These are phyloP conservation scores for Aspergillus nomiae DNA, from an alignment of 2,329 filamentous ascomycete genomes.

Conservation along the genomic window DNA sequence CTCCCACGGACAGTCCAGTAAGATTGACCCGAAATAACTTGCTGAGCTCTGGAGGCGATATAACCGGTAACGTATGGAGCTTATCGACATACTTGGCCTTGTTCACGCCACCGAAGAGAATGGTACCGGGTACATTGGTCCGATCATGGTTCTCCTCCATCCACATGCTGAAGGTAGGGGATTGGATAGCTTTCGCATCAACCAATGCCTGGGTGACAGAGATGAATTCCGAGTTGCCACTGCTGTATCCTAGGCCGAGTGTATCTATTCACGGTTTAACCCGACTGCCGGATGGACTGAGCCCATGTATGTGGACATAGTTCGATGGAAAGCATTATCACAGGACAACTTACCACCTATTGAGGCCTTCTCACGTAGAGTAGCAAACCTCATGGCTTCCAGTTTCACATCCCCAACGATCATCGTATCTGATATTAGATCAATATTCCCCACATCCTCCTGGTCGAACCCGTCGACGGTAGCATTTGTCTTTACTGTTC, in stretches of 20 bases:
- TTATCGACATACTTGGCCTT: not conserved
- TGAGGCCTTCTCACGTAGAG: not conserved
- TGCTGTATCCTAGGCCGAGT: not conserved
- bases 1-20: not conserved
- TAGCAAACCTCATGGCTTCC: not conserved
- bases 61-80: not conserved
- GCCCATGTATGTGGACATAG: not conserved
- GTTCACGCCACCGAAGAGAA: not conserved
- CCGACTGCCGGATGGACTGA: not conserved
- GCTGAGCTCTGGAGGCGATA: not conserved
- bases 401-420: not conserved
- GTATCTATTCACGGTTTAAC: not conserved
- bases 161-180: not conserved
- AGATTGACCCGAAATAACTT: not conserved
- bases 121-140: not conserved
- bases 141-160: not conserved
- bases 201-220: not conserved
- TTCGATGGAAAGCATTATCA: not conserved
- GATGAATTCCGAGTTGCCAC: not conserved
- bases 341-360: not conserved
- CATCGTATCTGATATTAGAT: not conserved
- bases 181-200: not conserved
- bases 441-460: not conserved
- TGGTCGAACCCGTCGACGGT: not conserved
- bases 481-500: not conserved